Percentiles rank a stretch among this genome's conserved stretches.
Conservation (phyloP, 495 filamentous ascomycete genomes). For the Tuber aestivum region DNA sequence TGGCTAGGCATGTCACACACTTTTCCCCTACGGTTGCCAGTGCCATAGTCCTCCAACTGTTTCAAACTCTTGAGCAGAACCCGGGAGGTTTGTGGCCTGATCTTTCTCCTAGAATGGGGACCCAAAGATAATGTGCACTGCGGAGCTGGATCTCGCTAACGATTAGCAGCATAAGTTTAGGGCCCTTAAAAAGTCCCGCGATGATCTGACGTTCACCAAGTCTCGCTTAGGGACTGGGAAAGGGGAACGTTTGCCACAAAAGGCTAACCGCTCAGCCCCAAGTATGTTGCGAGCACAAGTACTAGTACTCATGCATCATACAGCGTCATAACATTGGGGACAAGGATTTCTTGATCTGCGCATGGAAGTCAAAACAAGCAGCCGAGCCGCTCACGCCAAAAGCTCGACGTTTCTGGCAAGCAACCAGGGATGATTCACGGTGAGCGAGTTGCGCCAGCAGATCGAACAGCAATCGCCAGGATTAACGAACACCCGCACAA, state of each 20-base stretch:
- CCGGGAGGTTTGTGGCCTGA: no score
- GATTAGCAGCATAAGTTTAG: no score
- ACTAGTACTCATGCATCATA: no score
- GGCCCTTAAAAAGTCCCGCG: background rate
- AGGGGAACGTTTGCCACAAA: background rate
- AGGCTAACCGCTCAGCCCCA: background rate
- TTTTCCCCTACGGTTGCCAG: no score
- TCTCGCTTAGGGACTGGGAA: background rate
- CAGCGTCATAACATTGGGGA: background rate
- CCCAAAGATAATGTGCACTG: no score
- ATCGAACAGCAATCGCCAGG: background rate
- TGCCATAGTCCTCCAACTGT: background rate
- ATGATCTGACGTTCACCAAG: background rate
- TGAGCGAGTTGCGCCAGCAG: background rate
- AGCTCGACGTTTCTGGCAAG: background rate
- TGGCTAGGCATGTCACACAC: no score
- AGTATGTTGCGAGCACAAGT: background rate
- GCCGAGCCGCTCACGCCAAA: background rate
- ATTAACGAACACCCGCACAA: background rate
- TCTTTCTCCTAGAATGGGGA: no score
- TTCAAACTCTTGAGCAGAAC: no score
- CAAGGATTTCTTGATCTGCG: background rate
- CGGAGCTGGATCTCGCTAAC: no score
- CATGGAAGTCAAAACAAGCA: background rate
- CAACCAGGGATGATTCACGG: background rate